A percentile compares a stretch with the other conserved stretches of the same genome.
Conservation (phyloP, 306 rosid genomes). For the cucumber (Cucumis sativus) region DNA sequence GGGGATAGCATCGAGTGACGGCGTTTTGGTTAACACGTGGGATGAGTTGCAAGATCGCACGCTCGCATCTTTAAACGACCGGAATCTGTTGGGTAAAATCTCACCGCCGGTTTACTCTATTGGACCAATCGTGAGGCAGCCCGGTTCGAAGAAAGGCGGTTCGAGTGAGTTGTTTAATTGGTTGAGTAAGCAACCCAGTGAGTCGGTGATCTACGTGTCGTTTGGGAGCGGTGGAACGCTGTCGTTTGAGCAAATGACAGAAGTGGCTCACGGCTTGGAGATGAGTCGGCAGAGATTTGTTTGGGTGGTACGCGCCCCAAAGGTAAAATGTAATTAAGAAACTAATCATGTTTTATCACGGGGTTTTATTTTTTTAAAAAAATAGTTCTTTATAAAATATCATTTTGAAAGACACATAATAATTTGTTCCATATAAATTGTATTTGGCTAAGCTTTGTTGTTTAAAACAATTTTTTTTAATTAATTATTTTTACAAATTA, state of each 20-base stretch:
- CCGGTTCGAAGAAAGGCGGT: neutral
- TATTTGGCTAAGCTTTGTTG: too few relatives aligned
- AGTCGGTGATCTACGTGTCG: conserved; percentile 36
- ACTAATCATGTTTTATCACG: too few relatives aligned
- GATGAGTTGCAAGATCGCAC: conserved; percentile 5
- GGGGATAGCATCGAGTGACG: conserved; percentile 3
- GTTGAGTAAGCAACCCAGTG: conserved; percentile 38
- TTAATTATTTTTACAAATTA: too few relatives aligned
- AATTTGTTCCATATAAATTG: too few relatives aligned
- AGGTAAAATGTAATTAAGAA: neutral
- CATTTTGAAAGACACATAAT: too few relatives aligned
- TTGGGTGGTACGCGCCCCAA: conserved; percentile 44
- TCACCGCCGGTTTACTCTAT: conserved; percentile 10
- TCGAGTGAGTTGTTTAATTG: conserved; percentile 29
- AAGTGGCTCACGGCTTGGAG: conserved; percentile 46
- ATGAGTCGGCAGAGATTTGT: conserved; percentile 32
- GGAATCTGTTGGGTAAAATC: neutral
- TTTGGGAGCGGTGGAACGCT: conserved; percentile 46
- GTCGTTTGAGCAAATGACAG: conserved; percentile 30
- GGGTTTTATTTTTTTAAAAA: too few relatives aligned
- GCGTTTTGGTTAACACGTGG: conserved; percentile 19
- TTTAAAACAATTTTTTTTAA: too few relatives aligned
- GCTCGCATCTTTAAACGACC: neutral
- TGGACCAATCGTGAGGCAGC: conserved; percentile 19
- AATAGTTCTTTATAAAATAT: too few relatives aligned